These are phyloP conservation scores for Lepraria neglecta DNA, from an alignment of 495 filamentous ascomycete species.

Conservation along the genomic window DNA sequence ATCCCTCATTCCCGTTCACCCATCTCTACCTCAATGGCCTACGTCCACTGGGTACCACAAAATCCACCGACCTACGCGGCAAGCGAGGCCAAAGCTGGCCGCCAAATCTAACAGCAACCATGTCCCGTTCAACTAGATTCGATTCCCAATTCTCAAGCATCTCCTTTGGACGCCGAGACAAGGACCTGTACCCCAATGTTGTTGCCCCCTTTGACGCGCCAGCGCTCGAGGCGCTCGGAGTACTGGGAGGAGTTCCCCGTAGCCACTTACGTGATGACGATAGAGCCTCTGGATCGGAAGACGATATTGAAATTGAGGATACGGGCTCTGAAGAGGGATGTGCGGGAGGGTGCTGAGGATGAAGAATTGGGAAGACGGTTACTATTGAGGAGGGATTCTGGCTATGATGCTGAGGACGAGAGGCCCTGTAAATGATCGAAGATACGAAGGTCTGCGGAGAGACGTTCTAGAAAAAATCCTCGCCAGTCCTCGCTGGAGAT, in stretches of 20 bases:
- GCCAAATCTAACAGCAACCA: background rate
- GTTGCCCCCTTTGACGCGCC: background rate
- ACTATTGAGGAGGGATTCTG: too few species aligned
- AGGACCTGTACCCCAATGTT: background rate
- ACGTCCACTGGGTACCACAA: background rate
- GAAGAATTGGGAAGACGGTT: too few species aligned
- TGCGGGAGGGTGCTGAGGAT: background rate
- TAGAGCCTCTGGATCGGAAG: background rate
- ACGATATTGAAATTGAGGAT: background rate
- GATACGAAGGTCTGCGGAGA: background rate
- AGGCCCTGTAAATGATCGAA: background rate
- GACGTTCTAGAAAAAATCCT: background rate
- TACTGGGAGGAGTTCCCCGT: too few species aligned
- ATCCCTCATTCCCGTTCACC: background rate
- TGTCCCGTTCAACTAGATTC: background rate
- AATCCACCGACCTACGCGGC: background rate
- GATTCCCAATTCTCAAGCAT: background rate
- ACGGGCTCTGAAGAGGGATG: background rate
- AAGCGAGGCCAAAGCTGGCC: background rate
- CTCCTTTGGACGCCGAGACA: slow-evolving; percentile 1
- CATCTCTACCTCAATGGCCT: background rate
- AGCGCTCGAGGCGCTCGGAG: background rate
- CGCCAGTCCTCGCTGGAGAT: too few species aligned
- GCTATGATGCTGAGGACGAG: too few species aligned
- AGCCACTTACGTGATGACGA: background rate